Base-by-base conservation (phyloP, 2,329 filamentous ascomycete species). In the Incumbomyces lentus region DNA sequence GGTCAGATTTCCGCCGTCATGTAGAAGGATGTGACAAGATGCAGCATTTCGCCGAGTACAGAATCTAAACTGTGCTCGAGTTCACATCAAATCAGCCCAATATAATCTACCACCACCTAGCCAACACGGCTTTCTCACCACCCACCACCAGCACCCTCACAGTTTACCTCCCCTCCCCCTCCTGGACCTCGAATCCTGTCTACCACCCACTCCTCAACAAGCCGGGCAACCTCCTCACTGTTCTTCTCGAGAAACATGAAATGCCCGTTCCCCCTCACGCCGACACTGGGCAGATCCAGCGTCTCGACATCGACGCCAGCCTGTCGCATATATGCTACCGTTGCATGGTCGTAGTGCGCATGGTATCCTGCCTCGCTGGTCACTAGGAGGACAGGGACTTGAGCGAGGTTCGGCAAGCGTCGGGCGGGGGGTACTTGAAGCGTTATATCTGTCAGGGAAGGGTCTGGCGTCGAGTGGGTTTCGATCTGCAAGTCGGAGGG, bases 321-420 rank as follows among this genome's bases (percentile, higher is more conserved):
- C 55, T 81, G 76, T 44, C 59, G 54, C 55, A 81, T 56, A 55
- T 72, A 80, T 11, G 59, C 50, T 1, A 72, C 68, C 0, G 71
- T 76, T 31, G 73, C 76, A 59, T 73, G 71, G 52, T 81, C 78
- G 49, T 73, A 80, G 8, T 63, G 58, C 2, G 64, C 62, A 58
- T 80, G 77, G n/a, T 67, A 69, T 43, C 72, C 74, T 2, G 76
- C 70, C 47, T 78, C 71, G 0, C 64, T 64, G 0, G 74, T 78
- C 19, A 77, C 55, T 13, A 79, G 50, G 1, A 74, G 59, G 4
- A 74, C 68, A 0, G 68, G 70, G 5, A 78, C 64, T 13, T 64
- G 63, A 2, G 59, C 55, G 6, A 82, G 58, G 29, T 78, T 72
- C 5, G 60, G 57, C 12, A 82, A 61, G 52, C 68, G 60, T 2